Conservation (phyloP, 768 basidiomycete genomes). For the Tulasnella sp. region DNA sequence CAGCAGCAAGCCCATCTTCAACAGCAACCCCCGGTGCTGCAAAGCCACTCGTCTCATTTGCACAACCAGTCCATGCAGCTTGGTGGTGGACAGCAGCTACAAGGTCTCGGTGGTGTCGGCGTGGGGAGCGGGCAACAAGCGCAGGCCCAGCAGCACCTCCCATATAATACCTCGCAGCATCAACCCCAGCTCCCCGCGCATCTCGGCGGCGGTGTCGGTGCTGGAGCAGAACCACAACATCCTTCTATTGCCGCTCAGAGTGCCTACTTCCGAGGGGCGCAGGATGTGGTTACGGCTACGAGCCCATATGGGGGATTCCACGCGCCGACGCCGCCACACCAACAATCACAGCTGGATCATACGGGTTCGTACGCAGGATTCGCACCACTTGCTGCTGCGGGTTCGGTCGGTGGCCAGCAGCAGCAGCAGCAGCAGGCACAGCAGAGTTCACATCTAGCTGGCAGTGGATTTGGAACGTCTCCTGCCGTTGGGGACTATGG, state of each 20-base stretch:
- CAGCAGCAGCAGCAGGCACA: slow-evolving; percentile 1
- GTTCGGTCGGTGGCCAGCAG: background rate
- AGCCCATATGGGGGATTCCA: background rate
- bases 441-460: background rate
- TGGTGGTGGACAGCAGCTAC: slow-evolving; percentile 1
- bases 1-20: background rate
- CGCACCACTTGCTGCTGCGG: slow-evolving; percentile 4
- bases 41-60: background rate
- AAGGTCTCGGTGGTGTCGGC: background rate
- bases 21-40: background rate
- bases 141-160: background rate
- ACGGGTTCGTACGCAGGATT: slow-evolving; percentile 14
- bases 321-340: slow-evolving; percentile 10
- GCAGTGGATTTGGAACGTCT: slow-evolving; percentile 1
- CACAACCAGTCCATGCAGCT: background rate
- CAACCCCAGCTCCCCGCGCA: slow-evolving; percentile 1
- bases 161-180: background rate
- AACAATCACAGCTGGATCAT: slow-evolving; percentile 10
- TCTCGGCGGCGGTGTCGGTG: background rate
- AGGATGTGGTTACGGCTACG: too few species aligned
- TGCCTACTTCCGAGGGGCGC: slow-evolving; percentile 11
- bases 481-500: slow-evolving; percentile 16
- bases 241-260: slow-evolving; percentile 11
- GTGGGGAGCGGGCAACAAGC: background rate
- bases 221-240: background rate